phyloP scores from a whole-genome alignment of 305 asterid genomes.

The Rubia peregrina region DNA sequence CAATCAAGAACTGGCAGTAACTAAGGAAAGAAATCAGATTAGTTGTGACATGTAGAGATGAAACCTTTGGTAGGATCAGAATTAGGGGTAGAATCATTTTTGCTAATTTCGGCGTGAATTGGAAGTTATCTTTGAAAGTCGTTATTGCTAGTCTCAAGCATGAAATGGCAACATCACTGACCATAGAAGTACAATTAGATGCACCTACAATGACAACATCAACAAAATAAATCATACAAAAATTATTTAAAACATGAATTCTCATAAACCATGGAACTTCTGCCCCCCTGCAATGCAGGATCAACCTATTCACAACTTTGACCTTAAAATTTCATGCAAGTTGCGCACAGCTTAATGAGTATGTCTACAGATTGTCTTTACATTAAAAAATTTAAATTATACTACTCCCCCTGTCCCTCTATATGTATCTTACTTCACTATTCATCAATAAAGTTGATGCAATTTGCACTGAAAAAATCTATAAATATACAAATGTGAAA shows the following conservation, averaged over 20 bases:
- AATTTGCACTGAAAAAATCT: too few relatives aligned
- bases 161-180: slow-evolving; percentile 40
- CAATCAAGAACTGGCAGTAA: slow-evolving; percentile 20
- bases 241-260: neutral
- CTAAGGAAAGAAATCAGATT: neutral
- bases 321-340: neutral
- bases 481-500: too few relatives aligned
- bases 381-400: neutral
- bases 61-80: slow-evolving; percentile 67
- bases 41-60: slow-evolving; percentile 6
- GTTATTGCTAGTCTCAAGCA: slow-evolving; percentile 54
- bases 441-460: too few relatives aligned
- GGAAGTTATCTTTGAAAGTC: slow-evolving; percentile 46
- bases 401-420: too few relatives aligned
- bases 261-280: neutral
- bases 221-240: neutral
- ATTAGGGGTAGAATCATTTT: slow-evolving; percentile 61
- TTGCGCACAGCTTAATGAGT: neutral
- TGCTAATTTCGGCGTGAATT: slow-evolving; percentile 42
- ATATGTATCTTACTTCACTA: too few relatives aligned
- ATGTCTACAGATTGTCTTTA: neutral
- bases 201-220: slow-evolving; percentile 46
- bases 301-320: neutral
- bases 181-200: slow-evolving; percentile 33
- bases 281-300: neutral